phyloP scores from a whole-genome alignment of 768 basidiomycete genomes.

The Boletus bicolor region DNA sequence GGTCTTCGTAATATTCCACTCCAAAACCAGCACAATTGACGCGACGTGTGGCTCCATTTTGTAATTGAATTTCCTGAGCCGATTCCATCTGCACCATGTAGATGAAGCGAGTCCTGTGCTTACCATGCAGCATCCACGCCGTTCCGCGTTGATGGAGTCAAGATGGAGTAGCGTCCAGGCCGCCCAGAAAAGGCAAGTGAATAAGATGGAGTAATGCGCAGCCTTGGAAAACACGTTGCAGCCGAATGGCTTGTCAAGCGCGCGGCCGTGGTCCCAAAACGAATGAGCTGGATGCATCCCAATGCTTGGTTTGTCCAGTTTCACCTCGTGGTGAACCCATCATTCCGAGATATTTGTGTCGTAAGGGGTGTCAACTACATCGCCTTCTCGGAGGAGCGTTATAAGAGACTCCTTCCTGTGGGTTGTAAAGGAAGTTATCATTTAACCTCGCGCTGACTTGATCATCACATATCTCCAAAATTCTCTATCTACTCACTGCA shows the following conservation, averaged over 20 bases:
- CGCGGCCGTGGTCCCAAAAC: conserved; percentile 1
- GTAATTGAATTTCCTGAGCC: not conserved
- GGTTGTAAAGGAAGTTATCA: conserved; percentile 13
- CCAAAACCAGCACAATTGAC: conserved; percentile 11
- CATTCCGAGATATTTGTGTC: conserved; percentile 16
- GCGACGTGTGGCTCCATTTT: conserved; percentile 4
- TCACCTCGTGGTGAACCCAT: conserved; percentile 21
- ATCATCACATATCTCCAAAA: conserved; percentile 21
- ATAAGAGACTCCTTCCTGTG: conserved; percentile 24
- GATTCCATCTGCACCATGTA: not conserved
- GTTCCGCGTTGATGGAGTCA: not conserved
- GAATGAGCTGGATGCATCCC: conserved; percentile 10
- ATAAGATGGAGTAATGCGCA: conserved; percentile 22
- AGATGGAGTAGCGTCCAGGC: conserved; percentile 2
- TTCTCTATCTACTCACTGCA: conserved; percentile 24
- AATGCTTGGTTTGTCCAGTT: not conserved
- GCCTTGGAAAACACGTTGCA: conserved; percentile 25
- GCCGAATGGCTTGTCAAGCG: conserved; percentile 12
- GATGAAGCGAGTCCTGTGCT: conserved; percentile 12
- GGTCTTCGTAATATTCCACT: conserved; percentile 4
- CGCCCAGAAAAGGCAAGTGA: conserved; percentile 26
- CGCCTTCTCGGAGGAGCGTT: conserved; percentile 26
- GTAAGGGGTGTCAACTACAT: conserved; percentile 16
- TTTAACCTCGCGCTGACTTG: conserved; percentile 11
- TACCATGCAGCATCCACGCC: conserved; percentile 22